Evolutionary conservation across 495 filamentous ascomycete genomes (phyloP).

Genomic region (Recurvomyces mirabilis): DNA sequence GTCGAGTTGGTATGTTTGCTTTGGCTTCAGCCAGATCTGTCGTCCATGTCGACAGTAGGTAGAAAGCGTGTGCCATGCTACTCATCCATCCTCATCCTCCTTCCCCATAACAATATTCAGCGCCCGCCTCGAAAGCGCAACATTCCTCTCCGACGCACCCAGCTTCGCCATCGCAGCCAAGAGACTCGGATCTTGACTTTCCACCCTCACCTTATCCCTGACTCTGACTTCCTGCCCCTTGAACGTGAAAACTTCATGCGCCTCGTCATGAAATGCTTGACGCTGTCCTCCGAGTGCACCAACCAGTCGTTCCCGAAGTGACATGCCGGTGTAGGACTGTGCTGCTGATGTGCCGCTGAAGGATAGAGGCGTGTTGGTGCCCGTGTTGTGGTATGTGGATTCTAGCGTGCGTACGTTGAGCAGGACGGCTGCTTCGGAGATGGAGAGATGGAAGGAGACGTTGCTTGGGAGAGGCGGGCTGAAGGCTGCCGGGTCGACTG

Average conservation of each 20-base stretch:
- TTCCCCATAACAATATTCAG: slow-evolving; percentile 72
- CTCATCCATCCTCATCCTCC: slow-evolving; percentile 26
- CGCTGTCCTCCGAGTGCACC: slow-evolving; percentile 43
- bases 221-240: slow-evolving; percentile 68
- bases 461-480: slow-evolving; percentile 47
- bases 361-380: slow-evolving; percentile 33
- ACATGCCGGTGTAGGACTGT: slow-evolving; percentile 43
- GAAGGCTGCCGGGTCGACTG: slow-evolving; percentile 41
- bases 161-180: slow-evolving; percentile 83
- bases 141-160: slow-evolving; percentile 62
- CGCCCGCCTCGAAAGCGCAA: slow-evolving; percentile 56
- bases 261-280: slow-evolving; percentile 55
- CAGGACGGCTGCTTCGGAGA: slow-evolving; percentile 67
- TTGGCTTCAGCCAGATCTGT: too few relatives aligned
- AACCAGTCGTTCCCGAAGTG: slow-evolving; percentile 45
- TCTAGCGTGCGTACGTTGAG: slow-evolving; percentile 73
- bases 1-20: too few relatives aligned
- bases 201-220: slow-evolving; percentile 78
- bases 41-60: too few relatives aligned
- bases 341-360: slow-evolving; percentile 36
- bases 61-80: neutral
- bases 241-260: slow-evolving; percentile 54
- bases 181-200: slow-evolving; percentile 81
- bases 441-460: slow-evolving; percentile 62
- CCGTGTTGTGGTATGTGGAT: slow-evolving; percentile 34